A percentile compares a stretch with the other conserved stretches of the same genome.
These are phyloP conservation scores for Prunus dulcis DNA, from an alignment of 306 rosid species.

Conservation along the genomic window DNA sequence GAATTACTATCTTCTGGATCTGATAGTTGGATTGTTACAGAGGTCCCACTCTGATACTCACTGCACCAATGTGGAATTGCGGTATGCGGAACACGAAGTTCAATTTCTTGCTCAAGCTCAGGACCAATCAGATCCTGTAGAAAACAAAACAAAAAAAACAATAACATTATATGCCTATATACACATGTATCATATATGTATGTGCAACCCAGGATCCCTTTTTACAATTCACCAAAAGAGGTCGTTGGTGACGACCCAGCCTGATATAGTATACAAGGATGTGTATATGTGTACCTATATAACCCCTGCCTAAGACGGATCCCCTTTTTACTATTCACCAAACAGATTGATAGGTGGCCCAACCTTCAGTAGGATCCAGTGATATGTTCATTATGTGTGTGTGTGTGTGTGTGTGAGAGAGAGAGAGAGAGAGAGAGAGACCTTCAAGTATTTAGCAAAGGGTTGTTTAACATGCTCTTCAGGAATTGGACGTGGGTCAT, in stretches of 20 bases:
- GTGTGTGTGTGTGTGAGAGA: too few species aligned
- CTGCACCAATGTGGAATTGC: neutral
- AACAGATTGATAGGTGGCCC: too few species aligned
- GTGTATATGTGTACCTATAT: too few species aligned
- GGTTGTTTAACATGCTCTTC: neutral
- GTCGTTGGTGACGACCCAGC: too few species aligned
- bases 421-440: neutral
- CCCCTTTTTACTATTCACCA: too few species aligned
- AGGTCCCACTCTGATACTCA: neutral
- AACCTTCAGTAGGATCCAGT: too few species aligned
- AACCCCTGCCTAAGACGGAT: too few species aligned
- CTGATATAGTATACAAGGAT: too few species aligned
- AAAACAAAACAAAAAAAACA: fast-evolving
- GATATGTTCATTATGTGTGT: too few species aligned
- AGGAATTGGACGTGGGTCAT: neutral
- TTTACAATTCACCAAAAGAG: too few species aligned
- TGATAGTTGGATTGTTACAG: neutral
- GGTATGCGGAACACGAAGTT: neutral
- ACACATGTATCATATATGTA: too few species aligned
- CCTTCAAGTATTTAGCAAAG: neutral
- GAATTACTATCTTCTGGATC: neutral
- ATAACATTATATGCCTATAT: too few species aligned
- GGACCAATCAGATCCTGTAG: neutral
- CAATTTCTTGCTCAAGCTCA: fast-evolving
- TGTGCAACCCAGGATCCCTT: neutral